Base-by-base conservation (phyloP, 352 stramenopile genomes). In the Phytophthora kernoviae region DNA sequence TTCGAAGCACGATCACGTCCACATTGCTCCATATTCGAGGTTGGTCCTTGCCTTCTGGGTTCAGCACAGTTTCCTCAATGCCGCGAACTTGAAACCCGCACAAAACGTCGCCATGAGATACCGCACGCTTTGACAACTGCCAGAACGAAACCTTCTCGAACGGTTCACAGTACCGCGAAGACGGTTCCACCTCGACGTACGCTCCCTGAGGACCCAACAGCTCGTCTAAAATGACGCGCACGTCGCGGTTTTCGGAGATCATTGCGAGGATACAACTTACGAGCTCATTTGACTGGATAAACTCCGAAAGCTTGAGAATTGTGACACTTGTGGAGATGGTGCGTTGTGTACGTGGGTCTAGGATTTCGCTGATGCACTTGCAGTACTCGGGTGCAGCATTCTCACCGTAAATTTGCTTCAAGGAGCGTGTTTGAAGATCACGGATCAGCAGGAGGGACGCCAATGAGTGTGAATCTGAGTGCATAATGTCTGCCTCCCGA, bases 271-370 rank as follows among this genome's bases (percentile, higher is more conserved):
- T 88, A 11, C 74, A 81, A 24, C 66, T 81, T 15, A 94, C 70
- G 18, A 93, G 64, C 58, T 93, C 76, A 57, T 93, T 94, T 33
- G 83, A 92, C 67, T 91, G 82, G 43, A 94, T 88, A 41, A 92
- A 93, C 32, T 90, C 80, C 2, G 79, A 89, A 1, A 87, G 65
- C 22, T 68, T 55, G 5, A 85, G 54, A 34, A 92, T 88, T 2
- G 73, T 84, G 22, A 54, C 50, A 42, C 76, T 87, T 21, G 62
- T 84, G 8, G 77, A 75, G 42, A 93, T 89, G 6, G 88, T 84
- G 26, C 74, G 78, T 54, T 90, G 83, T 15, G 84, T 94, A 2
- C 86, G 62, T 24, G 81, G 81, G 42, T 94, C 85, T 15, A 94
- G 57, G 43, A 93, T 90, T 48, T 94, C 85, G 47, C 71, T 84